Percentiles rank a stretch among this genome's conserved stretches.
Conservation (phyloP, 305 asterid species). For the Euphrasia arctica region DNA sequence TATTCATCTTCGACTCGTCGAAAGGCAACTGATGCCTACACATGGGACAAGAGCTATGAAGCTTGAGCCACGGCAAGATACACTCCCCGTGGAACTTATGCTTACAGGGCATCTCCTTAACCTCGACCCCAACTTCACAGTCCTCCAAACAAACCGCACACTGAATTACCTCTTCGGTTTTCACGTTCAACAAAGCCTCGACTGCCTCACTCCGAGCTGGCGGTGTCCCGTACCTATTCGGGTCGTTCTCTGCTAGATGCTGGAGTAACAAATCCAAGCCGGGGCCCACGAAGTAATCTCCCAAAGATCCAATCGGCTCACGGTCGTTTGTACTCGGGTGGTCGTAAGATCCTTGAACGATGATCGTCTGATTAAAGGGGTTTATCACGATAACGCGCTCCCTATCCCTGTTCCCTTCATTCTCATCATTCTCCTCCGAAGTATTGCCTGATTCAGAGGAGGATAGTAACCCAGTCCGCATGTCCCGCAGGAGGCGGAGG, state of each 20-base stretch:
- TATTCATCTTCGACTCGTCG: conserved; percentile 53
- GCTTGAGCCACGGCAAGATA: conserved; percentile 86
- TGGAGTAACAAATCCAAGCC: conserved; percentile 73
- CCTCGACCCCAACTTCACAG: conserved; percentile 53
- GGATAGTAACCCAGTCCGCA: conserved; percentile 47
- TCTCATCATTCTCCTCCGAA: conserved; percentile 31
- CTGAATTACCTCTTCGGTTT: conserved; percentile 39
- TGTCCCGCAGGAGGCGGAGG: conserved; percentile 69
- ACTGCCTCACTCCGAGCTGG: conserved; percentile 80
- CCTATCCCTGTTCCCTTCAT: conserved; percentile 23
- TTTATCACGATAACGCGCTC: conserved; percentile 65
- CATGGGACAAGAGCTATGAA: conserved; percentile 88
- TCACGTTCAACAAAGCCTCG: conserved; percentile 57
- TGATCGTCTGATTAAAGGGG: conserved; percentile 63
- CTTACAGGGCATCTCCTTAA: conserved; percentile 79
- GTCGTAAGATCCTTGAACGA: conserved; percentile 51
- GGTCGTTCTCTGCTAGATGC: conserved; percentile 81
- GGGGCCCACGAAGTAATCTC: conserved; percentile 78
- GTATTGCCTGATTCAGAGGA: conserved; percentile 22
- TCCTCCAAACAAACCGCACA: conserved; percentile 86
- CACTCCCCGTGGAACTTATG: conserved; percentile 72
- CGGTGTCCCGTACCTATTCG: conserved; percentile 60
- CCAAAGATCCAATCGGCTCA: conserved; percentile 52
- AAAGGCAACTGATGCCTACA: conserved; percentile 72
- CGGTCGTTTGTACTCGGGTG: conserved; percentile 29